Evolutionary conservation across 257 asterid species (phyloP).

Genomic region (Solanum ossicruentum): DNA sequence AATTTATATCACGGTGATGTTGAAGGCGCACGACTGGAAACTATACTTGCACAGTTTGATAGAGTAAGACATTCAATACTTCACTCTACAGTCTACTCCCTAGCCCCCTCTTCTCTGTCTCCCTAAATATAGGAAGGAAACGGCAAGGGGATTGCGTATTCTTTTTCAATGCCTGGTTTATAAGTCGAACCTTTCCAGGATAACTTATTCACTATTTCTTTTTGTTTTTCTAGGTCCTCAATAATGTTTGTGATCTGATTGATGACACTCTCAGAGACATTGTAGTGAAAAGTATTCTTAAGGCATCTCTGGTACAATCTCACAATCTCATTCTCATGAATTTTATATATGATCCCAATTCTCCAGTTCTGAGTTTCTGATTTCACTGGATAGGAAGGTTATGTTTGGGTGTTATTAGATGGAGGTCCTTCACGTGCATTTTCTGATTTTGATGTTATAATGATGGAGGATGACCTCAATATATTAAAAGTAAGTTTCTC

Average conservation of each 20-base stretch:
- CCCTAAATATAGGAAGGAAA: not conserved
- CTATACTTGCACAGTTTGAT: conserved; percentile 67
- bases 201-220: conserved; percentile 3
- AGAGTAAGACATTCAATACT: conserved; percentile 33
- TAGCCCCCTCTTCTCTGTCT: not conserved
- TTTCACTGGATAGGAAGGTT: conserved; percentile 65
- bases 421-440: conserved; percentile 96
- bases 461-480: conserved; percentile 82
- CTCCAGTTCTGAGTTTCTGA: conserved; percentile 9
- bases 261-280: conserved; percentile 74
- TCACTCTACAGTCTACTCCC: not conserved
- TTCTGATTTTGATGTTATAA: conserved; percentile 56
- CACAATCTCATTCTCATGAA: conserved; percentile 10
- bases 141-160: not conserved
- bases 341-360: not conserved
- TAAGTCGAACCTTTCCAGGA: not conserved
- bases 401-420: conserved; percentile 84
- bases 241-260: conserved; percentile 53
- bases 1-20: conserved; percentile 63
- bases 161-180: not conserved
- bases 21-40: conserved; percentile 72
- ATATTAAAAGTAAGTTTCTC: conserved; percentile 52
- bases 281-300: conserved; percentile 73
- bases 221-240: conserved; percentile 62
- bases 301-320: conserved; percentile 60